A percentile compares a stretch with the other conserved stretches of the same genome.
Evolutionary conservation across 768 basidiomycete genomes (phyloP).

Genomic region (Galerina marginata): DNA sequence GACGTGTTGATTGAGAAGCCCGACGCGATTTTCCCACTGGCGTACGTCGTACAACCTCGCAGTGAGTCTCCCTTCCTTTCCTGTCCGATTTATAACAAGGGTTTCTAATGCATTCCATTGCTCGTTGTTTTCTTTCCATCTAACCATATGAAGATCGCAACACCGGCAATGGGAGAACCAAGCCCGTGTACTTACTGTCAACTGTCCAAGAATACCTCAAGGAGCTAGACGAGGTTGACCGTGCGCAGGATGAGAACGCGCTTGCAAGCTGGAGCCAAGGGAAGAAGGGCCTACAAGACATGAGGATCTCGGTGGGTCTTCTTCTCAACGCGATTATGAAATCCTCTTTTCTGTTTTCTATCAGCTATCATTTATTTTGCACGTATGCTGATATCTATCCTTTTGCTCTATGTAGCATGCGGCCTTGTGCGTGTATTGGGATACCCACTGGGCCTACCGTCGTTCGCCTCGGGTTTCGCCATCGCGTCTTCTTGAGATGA

Average conservation of each 20-base stretch:
- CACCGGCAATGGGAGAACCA: constrained; percentile 18
- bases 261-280: constrained; percentile 32
- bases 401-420: constrained; percentile 32
- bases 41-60: constrained; percentile 28
- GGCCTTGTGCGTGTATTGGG: constrained; percentile 40
- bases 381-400: not conserved
- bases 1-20: constrained; percentile 30
- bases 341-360: not conserved
- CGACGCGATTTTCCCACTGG: constrained; percentile 35
- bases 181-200: constrained; percentile 32
- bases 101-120: not conserved
- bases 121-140: not conserved
- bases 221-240: constrained; percentile 29
- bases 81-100: not conserved
- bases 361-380: not conserved
- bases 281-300: constrained; percentile 32
- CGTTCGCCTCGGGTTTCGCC: constrained; percentile 11
- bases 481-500: constrained; percentile 25
- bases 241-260: constrained; percentile 19
- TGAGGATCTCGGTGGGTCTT: constrained; percentile 30
- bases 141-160: not conserved
- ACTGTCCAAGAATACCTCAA: constrained; percentile 28
- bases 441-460: constrained; percentile 31
- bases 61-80: constrained; percentile 14
- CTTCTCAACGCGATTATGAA: not conserved